Percentiles rank a stretch among this genome's conserved stretches.
Evolutionary conservation across 768 basidiomycete genomes (phyloP).

Genomic region (Tremella fuciformis): DNA sequence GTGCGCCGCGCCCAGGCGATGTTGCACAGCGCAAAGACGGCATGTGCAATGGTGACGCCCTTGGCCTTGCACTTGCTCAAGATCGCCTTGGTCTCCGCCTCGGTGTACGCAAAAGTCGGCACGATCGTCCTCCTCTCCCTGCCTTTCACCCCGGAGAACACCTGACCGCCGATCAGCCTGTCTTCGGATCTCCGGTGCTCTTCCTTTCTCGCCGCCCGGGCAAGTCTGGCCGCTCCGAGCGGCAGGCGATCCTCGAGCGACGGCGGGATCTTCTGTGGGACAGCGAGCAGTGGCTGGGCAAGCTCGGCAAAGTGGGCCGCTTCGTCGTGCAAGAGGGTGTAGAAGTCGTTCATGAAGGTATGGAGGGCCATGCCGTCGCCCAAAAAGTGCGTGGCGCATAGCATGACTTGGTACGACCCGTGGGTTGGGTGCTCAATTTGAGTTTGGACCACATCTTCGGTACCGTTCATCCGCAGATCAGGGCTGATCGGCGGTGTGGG

Average conservation of each 20-base stretch:
- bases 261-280: slow-evolving; percentile 50
- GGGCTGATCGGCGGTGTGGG: slow-evolving; percentile 13
- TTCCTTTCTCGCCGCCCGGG: slow-evolving; percentile 57
- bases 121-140: slow-evolving; percentile 59
- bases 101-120: slow-evolving; percentile 64
- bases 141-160: slow-evolving; percentile 59
- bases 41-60: slow-evolving; percentile 71
- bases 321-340: slow-evolving; percentile 59
- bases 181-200: slow-evolving; percentile 62
- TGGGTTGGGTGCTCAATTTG: too few relatives aligned
- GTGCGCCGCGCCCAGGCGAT: slow-evolving; percentile 61
- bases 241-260: slow-evolving; percentile 60
- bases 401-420: slow-evolving; percentile 60
- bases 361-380: slow-evolving; percentile 87
- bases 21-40: slow-evolving; percentile 71
- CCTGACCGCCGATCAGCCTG: slow-evolving; percentile 69
- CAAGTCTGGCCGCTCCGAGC: slow-evolving; percentile 52
- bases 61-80: slow-evolving; percentile 68
- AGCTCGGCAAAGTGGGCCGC: slow-evolving; percentile 22
- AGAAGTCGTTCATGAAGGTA: slow-evolving; percentile 75
- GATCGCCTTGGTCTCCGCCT: slow-evolving; percentile 61
- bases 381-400: slow-evolving; percentile 75
- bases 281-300: slow-evolving; percentile 18
- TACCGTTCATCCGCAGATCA: slow-evolving; percentile 13
- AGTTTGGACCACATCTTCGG: slow-evolving; percentile 41